phyloP scores from a whole-genome alignment of 1,284 basidiomycete genomes.

The Phellinidium pouzarii region DNA sequence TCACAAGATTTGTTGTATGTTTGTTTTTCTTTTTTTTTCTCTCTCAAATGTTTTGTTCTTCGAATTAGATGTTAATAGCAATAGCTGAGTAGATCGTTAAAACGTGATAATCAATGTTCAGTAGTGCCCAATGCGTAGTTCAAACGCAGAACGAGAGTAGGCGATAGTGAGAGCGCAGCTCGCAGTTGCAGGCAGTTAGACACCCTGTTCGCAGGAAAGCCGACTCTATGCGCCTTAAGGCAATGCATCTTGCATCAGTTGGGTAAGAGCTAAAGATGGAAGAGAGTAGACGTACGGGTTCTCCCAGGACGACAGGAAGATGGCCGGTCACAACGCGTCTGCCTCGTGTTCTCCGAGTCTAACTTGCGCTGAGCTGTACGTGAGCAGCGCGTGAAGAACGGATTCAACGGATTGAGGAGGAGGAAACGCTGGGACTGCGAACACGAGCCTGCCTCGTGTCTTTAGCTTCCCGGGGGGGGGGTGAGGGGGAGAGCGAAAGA shows the following conservation, averaged over 20 bases:
- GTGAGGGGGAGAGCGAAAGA: neutral
- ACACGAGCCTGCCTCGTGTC: constrained; percentile 11
- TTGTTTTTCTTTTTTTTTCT: neutral
- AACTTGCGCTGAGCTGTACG: neutral
- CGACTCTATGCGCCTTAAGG: neutral
- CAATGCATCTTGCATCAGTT: neutral
- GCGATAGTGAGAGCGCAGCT: constrained; percentile 5
- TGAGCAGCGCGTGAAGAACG: neutral
- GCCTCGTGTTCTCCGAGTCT: constrained; percentile 4
- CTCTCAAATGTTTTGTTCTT: neutral
- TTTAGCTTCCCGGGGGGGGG: constrained; percentile 5
- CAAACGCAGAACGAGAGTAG: neutral
- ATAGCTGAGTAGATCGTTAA: neutral
- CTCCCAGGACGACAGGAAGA: too few relatives aligned
- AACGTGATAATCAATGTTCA: neutral
- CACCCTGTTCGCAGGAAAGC: neutral
- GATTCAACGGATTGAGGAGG: too few relatives aligned
- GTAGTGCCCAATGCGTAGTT: neutral
- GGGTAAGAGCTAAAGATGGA: neutral
- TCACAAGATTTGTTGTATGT: neutral
- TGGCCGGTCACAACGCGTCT: constrained; percentile 4
- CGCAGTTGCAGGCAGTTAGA: constrained; percentile 2
- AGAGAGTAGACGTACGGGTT: neutral
- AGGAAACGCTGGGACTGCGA: neutral
- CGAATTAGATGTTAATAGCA: neutral